Evolutionary conservation across 2,329 filamentous ascomycete genomes (phyloP).

Genomic region (Polychaeton citri): DNA sequence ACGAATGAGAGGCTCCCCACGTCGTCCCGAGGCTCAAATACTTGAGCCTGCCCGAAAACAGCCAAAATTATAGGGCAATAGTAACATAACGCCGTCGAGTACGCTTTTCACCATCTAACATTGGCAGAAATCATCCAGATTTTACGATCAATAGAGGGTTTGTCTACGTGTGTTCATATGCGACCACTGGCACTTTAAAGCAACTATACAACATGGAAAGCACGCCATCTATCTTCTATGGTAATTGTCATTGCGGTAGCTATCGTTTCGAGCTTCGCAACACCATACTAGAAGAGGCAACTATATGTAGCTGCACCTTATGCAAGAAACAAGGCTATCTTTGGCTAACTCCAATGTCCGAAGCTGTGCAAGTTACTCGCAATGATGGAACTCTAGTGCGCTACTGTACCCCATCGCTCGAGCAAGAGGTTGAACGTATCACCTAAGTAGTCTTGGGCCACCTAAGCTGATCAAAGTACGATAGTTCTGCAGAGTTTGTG

Average conservation of each 20-base stretch:
- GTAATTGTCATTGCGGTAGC: constrained; percentile 2
- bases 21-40: neutral
- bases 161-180: neutral
- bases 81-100: neutral
- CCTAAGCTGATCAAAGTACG: neutral
- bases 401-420: neutral
- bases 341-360: constrained; percentile 1
- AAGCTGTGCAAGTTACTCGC: neutral
- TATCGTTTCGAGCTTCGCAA: constrained; percentile 2
- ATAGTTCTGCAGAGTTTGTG: neutral
- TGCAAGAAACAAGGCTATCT: constrained; percentile 1
- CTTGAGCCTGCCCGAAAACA: neutral
- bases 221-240: neutral
- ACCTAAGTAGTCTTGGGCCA: neutral
- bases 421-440: neutral
- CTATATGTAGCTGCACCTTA: neutral
- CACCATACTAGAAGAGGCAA: neutral
- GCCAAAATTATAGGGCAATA: neutral
- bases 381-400: neutral
- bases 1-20: neutral
- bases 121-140: neutral
- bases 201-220: neutral
- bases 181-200: neutral
- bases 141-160: neutral
- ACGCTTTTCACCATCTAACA: neutral